Evolutionary conservation across 768 basidiomycete genomes (phyloP), one percentile per base, ranked within the genome.

Genomic region (Cubamyces lactineus): DNA sequence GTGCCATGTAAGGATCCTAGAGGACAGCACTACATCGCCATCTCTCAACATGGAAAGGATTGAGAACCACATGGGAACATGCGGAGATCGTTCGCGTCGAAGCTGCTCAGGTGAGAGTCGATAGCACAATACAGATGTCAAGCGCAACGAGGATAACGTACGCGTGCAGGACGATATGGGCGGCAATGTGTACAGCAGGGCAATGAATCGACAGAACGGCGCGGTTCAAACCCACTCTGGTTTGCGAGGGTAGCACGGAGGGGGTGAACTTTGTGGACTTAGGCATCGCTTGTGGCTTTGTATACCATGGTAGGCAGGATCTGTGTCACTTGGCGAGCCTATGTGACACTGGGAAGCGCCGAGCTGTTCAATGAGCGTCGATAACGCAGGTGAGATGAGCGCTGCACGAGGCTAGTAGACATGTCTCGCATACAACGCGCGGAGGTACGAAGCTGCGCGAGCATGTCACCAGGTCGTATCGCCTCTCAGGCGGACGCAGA

Each of bases 361-460:
- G 34, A 34, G 34, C 34, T 34, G 34, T 34, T 11, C 5, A 34
- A 34, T 34, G 34, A 34, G 9, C 5, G 34, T 34, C 9, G 40
- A 39, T 41, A 54, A 16, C 41, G 43, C 16, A 17, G 42, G 11
- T 12, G 16, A 43, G 5, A 58, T 51, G 57, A 41, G 49, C 28
- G 43, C 54, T 28, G 21, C 55, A 59, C 57, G 57, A 51, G 57
- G 57, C 57, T 58, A 58, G 57, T 48, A 40, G 57, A 58, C 57
- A 40, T 46, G 41, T 28, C 16, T 51, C 49, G 41, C 41, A 38
- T 41, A 13, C 1, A 6, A 13, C 23, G 39, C 6, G 47, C 30
- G 34, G 30, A 24, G 12, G 12, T 11, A 34, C 26, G 48, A 4
- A 21, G 48, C 57, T 50, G 57, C 57, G 57, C 47, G 42, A 23